phyloP scores from a whole-genome alignment of 2,329 filamentous ascomycete species.

The Aphanocladium album region DNA sequence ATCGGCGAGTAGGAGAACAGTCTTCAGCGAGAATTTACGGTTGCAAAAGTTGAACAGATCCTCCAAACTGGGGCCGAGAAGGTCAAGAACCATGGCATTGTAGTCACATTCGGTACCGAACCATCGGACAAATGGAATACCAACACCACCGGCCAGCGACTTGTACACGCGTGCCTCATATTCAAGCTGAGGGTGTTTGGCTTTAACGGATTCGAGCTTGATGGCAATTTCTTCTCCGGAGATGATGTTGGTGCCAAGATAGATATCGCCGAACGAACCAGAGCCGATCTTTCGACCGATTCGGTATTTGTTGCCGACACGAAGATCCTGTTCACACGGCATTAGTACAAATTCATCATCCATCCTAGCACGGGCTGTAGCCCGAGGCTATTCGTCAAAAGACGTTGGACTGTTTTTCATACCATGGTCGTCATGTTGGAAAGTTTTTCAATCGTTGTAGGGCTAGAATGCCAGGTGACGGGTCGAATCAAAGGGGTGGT shows the following conservation, averaged over 20 bases:
- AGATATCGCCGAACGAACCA: constrained; percentile 96
- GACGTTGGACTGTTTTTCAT: constrained; percentile 22
- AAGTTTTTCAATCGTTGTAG: neutral
- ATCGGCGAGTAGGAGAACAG: constrained; percentile 89
- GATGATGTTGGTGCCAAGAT: constrained; percentile 98
- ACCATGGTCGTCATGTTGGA: constrained; percentile 49
- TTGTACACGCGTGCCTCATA: constrained; percentile 96
- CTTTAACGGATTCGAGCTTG: constrained; percentile 99
- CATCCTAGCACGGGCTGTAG: too few species aligned
- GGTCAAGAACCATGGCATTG: constrained; percentile 98
- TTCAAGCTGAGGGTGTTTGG: constrained; percentile 97
- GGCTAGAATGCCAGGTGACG: neutral
- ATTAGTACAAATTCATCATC: neutral
- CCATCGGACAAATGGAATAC: constrained; percentile 98
- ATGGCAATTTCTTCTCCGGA: constrained; percentile 99
- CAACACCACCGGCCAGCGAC: constrained; percentile 88
- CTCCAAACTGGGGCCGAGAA: constrained; percentile 91
- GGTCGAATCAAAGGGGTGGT: neutral
- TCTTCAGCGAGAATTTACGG: constrained; percentile 99
- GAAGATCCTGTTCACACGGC: constrained; percentile 67
- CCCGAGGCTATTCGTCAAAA: neutral
- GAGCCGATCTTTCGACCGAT: constrained; percentile 99
- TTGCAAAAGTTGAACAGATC: constrained; percentile 99
- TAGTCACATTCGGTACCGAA: constrained; percentile 99
- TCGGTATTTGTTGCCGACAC: constrained; percentile 99